Conservation (phyloP, 345 rosid genomes). For the Camelina neglecta region DNA sequence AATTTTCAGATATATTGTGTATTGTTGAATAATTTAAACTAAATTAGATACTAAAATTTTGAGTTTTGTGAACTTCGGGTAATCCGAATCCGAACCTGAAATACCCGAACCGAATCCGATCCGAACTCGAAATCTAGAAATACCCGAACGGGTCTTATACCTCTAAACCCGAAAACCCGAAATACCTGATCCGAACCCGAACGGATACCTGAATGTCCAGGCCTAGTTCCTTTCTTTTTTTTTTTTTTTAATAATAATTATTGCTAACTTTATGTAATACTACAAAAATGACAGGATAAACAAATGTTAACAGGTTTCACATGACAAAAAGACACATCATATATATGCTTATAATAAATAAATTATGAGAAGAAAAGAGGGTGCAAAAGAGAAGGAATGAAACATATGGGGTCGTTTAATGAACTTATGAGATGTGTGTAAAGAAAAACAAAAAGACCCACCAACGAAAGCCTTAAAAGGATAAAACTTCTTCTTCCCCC, state of each 20-base stretch:
- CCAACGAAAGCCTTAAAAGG: conserved; percentile 45
- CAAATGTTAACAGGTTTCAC: conserved; percentile 22
- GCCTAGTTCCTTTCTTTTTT: background rate
- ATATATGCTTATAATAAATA: background rate
- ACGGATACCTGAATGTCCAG: too few species aligned
- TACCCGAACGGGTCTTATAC: too few species aligned
- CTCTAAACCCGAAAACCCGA: too few species aligned
- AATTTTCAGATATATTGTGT: too few species aligned
- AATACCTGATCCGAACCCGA: too few species aligned
- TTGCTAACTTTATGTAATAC: conserved; percentile 1
- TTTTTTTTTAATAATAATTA: background rate
- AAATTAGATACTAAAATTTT: too few species aligned
- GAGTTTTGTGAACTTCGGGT: too few species aligned
- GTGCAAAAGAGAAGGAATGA: conserved; percentile 12
- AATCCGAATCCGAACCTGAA: too few species aligned
- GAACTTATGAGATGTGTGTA: background rate
- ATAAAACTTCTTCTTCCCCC: conserved; percentile 22
- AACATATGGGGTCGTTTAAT: conserved; percentile 30
- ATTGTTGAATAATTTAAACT: too few species aligned
- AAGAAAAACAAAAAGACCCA: conserved; percentile 24
- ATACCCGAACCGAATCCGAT: too few species aligned
- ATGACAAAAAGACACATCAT: conserved; percentile 23
- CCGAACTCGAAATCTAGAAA: too few species aligned
- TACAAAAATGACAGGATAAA: background rate
- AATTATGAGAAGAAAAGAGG: background rate